Evolutionary conservation across 805 yeast genomes (phyloP).

Genomic region (Yamadazyma phyllophila): DNA sequence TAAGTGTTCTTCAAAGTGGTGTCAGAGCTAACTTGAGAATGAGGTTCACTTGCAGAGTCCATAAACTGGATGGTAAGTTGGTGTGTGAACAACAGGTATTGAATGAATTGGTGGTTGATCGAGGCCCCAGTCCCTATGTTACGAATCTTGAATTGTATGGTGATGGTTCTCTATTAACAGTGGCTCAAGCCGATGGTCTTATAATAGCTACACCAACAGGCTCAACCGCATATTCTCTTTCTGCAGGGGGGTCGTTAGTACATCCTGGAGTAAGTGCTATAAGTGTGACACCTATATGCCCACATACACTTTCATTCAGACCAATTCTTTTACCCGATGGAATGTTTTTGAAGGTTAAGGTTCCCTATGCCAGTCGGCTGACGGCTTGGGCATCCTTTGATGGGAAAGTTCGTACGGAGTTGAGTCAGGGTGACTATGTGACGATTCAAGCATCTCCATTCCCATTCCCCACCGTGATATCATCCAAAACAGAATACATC

Average conservation of each 20-base stretch:
- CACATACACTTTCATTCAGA: conserved; percentile 89
- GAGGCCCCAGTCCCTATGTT: conserved; percentile 93
- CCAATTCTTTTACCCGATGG: conserved; percentile 92
- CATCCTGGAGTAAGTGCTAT: conserved; percentile 94
- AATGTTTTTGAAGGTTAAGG: conserved; percentile 79
- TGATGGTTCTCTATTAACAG: conserved; percentile 78
- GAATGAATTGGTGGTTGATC: conserved; percentile 85
- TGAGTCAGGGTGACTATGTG: conserved; percentile 80
- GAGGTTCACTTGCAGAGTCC: conserved; percentile 82
- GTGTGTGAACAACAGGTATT: conserved; percentile 72
- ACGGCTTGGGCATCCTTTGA: conserved; percentile 98
- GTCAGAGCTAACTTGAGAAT: conserved; percentile 75
- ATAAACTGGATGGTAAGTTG: conserved; percentile 48
- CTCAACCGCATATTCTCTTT: conserved; percentile 90
- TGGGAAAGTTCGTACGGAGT: conserved; percentile 83
- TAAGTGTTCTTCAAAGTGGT: conserved; percentile 62
- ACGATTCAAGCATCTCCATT: conserved; percentile 81
- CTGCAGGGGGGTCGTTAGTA: conserved; percentile 94
- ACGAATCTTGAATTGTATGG: conserved; percentile 89
- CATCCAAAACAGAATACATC: conserved; percentile 71
- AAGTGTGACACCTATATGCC: conserved; percentile 92
- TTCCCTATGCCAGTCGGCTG: conserved; percentile 73
- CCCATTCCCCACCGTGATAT: conserved; percentile 90
- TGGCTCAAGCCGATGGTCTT: conserved; percentile 92
- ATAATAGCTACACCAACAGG: conserved; percentile 95